Percentiles rank a stretch among this genome's conserved stretches.
These are phyloP conservation scores for Umbelopsis sp. DNA, from an alignment of 192 early-diverging fungal species.

Conservation along the genomic window DNA sequence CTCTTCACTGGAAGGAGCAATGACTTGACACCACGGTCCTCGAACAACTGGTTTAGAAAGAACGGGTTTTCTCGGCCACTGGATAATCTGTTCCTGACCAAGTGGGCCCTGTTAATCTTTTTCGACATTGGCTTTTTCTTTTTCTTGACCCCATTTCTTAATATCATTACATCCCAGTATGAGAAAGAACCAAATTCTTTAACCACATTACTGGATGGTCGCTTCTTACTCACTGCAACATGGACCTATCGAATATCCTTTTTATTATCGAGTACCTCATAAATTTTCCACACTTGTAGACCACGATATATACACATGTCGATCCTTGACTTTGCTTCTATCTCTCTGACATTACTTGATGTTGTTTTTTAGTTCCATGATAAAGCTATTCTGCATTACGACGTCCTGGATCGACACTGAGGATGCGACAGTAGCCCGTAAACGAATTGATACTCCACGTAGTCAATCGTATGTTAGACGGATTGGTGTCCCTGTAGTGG, in stretches of 20 bases:
- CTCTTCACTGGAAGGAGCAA: constrained; percentile 12
- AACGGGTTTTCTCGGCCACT: constrained; percentile 5
- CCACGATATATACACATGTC: background rate
- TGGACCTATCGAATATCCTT: constrained; percentile 35
- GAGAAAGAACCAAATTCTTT: background rate
- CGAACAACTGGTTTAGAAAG: background rate
- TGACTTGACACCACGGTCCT: constrained; percentile 1
- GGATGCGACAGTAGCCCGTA: constrained; percentile 26
- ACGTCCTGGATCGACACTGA: constrained; percentile 35
- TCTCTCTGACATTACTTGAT: constrained; percentile 30
- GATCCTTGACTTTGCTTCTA: constrained; percentile 8
- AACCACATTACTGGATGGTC: background rate
- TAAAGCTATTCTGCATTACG: constrained; percentile 31
- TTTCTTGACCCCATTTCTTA: constrained; percentile 1
- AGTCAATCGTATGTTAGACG: constrained; percentile 36
- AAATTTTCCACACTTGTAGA: background rate
- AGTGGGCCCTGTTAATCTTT: constrained; percentile 11
- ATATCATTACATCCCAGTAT: background rate
- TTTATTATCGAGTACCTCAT: background rate
- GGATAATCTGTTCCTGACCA: background rate
- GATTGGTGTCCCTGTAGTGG: constrained; percentile 40
- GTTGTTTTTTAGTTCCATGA: constrained; percentile 25
- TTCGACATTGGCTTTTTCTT: constrained; percentile 12
- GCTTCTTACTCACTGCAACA: background rate
- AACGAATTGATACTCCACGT: constrained; percentile 21